These are phyloP conservation scores for Venturia carpophila DNA, from an alignment of 2,329 filamentous ascomycete genomes.

Conservation along the genomic window DNA sequence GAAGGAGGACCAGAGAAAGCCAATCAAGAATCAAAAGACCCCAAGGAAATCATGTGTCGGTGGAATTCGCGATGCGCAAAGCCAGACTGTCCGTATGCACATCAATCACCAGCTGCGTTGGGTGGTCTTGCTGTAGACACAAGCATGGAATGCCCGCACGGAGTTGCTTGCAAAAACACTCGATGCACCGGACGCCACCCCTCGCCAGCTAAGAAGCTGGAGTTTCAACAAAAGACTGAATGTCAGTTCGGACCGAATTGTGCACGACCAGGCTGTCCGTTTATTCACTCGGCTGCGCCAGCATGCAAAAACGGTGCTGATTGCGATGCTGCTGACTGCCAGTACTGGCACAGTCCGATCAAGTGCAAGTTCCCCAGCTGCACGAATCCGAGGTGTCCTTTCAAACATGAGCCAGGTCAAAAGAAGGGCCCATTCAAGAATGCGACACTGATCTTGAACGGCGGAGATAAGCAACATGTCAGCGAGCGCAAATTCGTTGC, in stretches of 20 bases:
- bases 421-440: conserved; percentile 68
- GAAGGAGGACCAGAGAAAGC: conserved; percentile 35
- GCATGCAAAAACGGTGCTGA: conserved; percentile 86
- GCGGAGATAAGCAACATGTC: conserved; percentile 51
- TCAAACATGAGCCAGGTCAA: conserved; percentile 87
- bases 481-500: conserved; percentile 79
- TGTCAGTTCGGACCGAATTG: conserved; percentile 92
- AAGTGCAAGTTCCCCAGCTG: conserved; percentile 90
- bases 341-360: conserved; percentile 78
- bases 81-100: conserved; percentile 82
- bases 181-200: conserved; percentile 92
- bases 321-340: conserved; percentile 74
- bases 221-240: conserved; percentile 74
- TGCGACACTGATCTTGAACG: conserved; percentile 75
- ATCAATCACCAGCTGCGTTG: conserved; percentile 86
- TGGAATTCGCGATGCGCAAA: conserved; percentile 87
- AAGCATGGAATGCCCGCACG: conserved; percentile 72
- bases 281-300: conserved; percentile 80
- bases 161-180: conserved; percentile 87
- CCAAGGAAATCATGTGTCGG: conserved; percentile 63
- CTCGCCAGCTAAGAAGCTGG: conserved; percentile 71
- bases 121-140: conserved; percentile 70
- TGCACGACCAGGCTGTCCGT: conserved; percentile 78
- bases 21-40: conserved; percentile 40
- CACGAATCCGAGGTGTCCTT: conserved; percentile 77